Conservation (phyloP, 1,284 basidiomycete species). For the Apiotrichum akiyoshidainum region DNA sequence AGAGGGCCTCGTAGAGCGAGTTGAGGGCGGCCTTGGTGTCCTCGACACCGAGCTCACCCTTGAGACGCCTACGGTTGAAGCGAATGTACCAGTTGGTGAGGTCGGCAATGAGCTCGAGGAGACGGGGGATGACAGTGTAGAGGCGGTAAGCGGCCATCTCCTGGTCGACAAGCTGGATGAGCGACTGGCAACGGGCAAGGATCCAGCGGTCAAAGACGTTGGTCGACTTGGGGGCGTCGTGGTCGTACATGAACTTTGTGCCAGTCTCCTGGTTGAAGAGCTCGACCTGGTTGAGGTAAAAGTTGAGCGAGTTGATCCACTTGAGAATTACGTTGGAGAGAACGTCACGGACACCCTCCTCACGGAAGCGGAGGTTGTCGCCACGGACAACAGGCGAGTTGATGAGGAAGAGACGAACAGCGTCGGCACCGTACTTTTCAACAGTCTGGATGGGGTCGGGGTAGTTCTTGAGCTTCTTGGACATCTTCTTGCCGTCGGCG, state of each 20-base stretch:
- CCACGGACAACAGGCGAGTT: slow-evolving; percentile 98
- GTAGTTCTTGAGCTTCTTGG: slow-evolving; percentile 96
- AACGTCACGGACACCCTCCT: slow-evolving; percentile 96
- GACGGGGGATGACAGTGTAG: slow-evolving; percentile 95
- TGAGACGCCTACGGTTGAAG: slow-evolving; percentile 92
- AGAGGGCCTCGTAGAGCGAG: slow-evolving; percentile 91
- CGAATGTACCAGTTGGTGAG: slow-evolving; percentile 99
- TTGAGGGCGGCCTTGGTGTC: slow-evolving; percentile 89
- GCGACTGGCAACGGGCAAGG: slow-evolving; percentile 90
- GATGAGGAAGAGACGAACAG: slow-evolving; percentile 95
- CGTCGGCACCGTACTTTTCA: slow-evolving; percentile 90
- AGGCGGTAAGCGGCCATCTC: slow-evolving; percentile 97
- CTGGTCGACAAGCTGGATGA: slow-evolving; percentile 84
- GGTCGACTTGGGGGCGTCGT: slow-evolving; percentile 74
- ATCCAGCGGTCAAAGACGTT: slow-evolving; percentile 99
- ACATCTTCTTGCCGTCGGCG: slow-evolving; percentile 99
- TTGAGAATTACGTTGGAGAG: slow-evolving; percentile 91
- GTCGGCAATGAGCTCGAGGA: slow-evolving; percentile 90
- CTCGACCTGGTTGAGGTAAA: slow-evolving; percentile 94
- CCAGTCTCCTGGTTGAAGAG: slow-evolving; percentile 80
- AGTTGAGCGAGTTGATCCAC: slow-evolving; percentile 99
- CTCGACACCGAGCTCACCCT: slow-evolving; percentile 88
- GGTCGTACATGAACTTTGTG: slow-evolving; percentile 80
- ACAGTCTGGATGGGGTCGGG: slow-evolving; percentile 95
- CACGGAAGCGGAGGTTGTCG: slow-evolving; percentile 95